Conservation (phyloP, 306 rosid genomes). For the Hylodesmum podocarpum region DNA sequence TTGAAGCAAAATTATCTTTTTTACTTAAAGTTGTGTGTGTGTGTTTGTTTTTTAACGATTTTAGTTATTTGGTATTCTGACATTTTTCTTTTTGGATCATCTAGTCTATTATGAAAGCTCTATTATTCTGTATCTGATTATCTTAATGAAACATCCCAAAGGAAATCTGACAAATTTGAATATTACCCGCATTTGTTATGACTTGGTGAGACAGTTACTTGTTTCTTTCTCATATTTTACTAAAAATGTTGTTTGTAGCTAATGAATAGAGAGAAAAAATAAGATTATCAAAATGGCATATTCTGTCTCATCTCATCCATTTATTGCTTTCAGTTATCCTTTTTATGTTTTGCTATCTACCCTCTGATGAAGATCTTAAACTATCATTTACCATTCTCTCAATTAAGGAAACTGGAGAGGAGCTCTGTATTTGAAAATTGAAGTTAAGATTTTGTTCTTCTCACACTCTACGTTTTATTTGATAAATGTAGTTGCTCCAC, state of each 20-base stretch:
- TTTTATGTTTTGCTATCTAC: background rate
- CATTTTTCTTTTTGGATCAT: background rate
- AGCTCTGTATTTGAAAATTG: background rate
- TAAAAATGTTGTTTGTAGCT: background rate
- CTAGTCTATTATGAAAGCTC: background rate
- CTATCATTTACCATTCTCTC: background rate
- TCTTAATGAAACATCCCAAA: background rate
- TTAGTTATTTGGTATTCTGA: background rate
- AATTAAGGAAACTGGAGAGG: conserved; percentile 1
- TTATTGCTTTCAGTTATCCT: background rate
- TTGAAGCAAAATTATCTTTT: background rate
- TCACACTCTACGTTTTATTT: conserved; percentile 16
- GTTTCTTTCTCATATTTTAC: background rate
- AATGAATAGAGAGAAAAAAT: background rate
- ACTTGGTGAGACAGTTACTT: background rate
- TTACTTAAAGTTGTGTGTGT: background rate
- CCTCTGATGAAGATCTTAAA: background rate
- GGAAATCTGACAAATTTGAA: background rate
- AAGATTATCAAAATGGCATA: background rate
- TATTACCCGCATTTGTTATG: background rate
- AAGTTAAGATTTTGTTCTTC: background rate
- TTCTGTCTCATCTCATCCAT: background rate
- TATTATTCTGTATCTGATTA: background rate
- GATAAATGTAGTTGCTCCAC: conserved; percentile 52
- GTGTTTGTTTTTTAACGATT: background rate